phyloP scores from a whole-genome alignment of 495 filamentous ascomycete genomes.

The Rhypophila decipiens region DNA sequence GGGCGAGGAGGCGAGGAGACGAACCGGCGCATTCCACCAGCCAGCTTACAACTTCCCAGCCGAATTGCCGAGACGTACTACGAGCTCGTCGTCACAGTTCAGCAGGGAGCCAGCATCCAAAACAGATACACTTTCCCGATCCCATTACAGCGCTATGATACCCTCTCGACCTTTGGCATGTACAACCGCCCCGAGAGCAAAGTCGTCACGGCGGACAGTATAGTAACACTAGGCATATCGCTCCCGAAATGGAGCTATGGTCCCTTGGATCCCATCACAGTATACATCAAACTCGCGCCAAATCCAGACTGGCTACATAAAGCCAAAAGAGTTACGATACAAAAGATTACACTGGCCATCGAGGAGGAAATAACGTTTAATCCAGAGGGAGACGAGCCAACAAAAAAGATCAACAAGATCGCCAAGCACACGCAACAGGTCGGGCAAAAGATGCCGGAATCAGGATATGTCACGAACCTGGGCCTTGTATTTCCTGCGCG shows the following conservation, averaged over 20 bases:
- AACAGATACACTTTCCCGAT: constrained; percentile 89
- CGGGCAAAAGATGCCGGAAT: constrained; percentile 74
- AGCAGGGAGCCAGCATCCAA: constrained; percentile 79
- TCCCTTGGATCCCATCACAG: constrained; percentile 87
- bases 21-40: constrained; percentile 82
- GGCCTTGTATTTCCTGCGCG: constrained; percentile 87
- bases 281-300: constrained; percentile 87
- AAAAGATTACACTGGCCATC: constrained; percentile 86
- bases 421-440: constrained; percentile 77
- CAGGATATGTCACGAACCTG: constrained; percentile 85
- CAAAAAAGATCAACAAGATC: constrained; percentile 79
- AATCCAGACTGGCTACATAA: constrained; percentile 88
- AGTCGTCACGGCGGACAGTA: constrained; percentile 76
- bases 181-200: constrained; percentile 92
- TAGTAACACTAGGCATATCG: constrained; percentile 86
- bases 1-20: constrained; percentile 83
- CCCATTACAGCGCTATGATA: constrained; percentile 88
- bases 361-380: constrained; percentile 98
- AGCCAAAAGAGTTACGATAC: constrained; percentile 87
- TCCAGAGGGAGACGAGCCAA: constrained; percentile 95
- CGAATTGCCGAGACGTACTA: constrained; percentile 94
- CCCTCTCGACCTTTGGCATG: constrained; percentile 97
- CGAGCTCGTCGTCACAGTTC: constrained; percentile 91
- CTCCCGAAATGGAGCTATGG: constrained; percentile 96
- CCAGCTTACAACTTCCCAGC: constrained; percentile 83